Evolutionary conservation across 306 rosid species (phyloP), one percentile per base, ranked within the genome.

Genomic region (Lathyrus oleraceus): DNA sequence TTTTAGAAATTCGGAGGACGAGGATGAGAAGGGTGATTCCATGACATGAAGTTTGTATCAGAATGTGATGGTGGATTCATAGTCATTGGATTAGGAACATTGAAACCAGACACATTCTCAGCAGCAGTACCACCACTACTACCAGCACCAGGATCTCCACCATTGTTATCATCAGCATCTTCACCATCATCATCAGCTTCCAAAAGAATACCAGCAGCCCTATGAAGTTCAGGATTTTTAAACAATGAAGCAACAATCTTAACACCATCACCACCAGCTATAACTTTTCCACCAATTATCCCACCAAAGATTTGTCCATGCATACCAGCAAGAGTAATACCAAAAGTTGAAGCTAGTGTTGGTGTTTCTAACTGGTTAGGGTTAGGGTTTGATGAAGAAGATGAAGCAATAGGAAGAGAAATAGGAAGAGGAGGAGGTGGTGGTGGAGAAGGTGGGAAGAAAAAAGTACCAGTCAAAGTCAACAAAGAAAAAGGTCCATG

Each of bases 271-370:
- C 78, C 79, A 9, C 84, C 87, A 15, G 96, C 92, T 0, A 79
- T 42, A 2, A 88, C 72, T 32, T 77, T 63, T 27, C 91, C 96
- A 1, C 84, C 89, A 0, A 91, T 65, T 7, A 86, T 66, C 2
- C 97, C 97, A 13, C 97, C 92, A n/a, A 85, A 86, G 1, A 88
- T 69, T 35, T 91, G 89, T 1, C 95, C 97, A 45, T 88, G 87
- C 0, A 69, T 15, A 0, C 91, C 97, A 0, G 78, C 78, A 12
- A 91, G 81, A 9, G 82, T 79, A 0, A 86, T 58, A 0, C 67
- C 82, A 38, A 86, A 89, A 0, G 60, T 82, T 2, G 65, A 67
- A 10, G 16, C 9, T 1, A 62, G 5, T 10, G 52, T 11, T 10
- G 36, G 0, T 13, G n/a, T 0, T 10, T 53, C 59, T 4, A 20